Percentiles rank a stretch among this genome's conserved stretches.
Conservation (phyloP, 2,329 filamentous ascomycete species). For the Xylariaceae sp. region DNA sequence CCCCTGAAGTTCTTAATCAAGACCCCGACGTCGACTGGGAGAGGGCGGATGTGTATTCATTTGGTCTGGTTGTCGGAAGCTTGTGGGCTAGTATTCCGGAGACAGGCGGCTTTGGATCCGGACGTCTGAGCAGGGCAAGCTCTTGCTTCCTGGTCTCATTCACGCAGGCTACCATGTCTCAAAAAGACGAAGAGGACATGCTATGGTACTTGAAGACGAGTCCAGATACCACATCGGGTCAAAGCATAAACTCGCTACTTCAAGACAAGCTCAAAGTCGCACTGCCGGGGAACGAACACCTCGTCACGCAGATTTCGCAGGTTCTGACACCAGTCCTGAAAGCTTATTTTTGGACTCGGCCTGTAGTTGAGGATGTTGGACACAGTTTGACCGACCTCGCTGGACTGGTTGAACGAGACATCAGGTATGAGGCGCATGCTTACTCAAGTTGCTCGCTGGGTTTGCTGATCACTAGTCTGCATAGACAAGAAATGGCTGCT, state of each 20-base stretch:
- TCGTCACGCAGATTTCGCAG: background rate
- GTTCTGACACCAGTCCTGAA: background rate
- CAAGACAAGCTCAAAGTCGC: background rate
- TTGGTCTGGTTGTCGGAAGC: slow-evolving; percentile 10
- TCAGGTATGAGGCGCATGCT: background rate
- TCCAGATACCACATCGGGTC: background rate
- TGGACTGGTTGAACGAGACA: background rate
- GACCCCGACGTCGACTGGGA: slow-evolving; percentile 13
- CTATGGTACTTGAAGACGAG: background rate
- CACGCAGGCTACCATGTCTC: background rate
- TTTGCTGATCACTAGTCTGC: background rate
- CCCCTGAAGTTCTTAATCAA: slow-evolving; percentile 12
- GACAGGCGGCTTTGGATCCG: background rate
- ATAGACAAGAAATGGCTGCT: background rate
- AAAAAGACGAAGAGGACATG: background rate
- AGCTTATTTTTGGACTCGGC: slow-evolving; percentile 7
- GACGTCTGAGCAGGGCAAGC: background rate
- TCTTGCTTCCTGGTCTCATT: background rate
- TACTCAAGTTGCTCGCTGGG: background rate
- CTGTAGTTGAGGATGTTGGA: background rate
- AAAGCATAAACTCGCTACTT: background rate
- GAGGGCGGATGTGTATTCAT: slow-evolving; percentile 13
- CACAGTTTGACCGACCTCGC: background rate
- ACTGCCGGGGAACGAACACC: background rate
- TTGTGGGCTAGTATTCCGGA: slow-evolving; percentile 3